These are phyloP conservation scores for Aureobasidium uvarum DNA, from an alignment of 2,329 filamentous ascomycete genomes.

Conservation along the genomic window DNA sequence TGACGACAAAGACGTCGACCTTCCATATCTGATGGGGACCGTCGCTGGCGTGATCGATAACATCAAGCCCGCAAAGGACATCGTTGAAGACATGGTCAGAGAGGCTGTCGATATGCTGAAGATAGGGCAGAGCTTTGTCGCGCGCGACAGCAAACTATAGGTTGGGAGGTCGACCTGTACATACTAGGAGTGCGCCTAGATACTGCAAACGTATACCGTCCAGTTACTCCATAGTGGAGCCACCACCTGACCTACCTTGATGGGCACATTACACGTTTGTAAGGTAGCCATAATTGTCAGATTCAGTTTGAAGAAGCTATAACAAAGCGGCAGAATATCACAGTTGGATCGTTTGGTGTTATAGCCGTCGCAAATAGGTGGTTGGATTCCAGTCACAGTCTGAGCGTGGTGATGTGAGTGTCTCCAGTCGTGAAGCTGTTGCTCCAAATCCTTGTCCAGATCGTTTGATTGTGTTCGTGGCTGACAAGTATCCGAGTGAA, in stretches of 20 bases:
- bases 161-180: not conserved
- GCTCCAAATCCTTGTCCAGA: too few relatives aligned
- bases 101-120: constrained; percentile 69
- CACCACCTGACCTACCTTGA: not conserved
- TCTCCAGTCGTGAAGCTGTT: not conserved
- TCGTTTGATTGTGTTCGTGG: not conserved
- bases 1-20: constrained; percentile 70
- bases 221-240: not conserved
- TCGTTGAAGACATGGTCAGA: constrained; percentile 86
- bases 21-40: constrained; percentile 91
- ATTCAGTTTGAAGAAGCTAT: not conserved
- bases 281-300: not conserved
- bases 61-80: constrained; percentile 76
- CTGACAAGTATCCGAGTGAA: not conserved
- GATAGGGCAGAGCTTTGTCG: constrained; percentile 61
- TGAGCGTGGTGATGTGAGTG: not conserved
- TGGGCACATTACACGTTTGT: not conserved
- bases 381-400: not conserved
- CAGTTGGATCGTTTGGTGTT: not conserved
- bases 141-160: constrained; percentile 47
- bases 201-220: not conserved
- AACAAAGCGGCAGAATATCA: not conserved
- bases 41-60: constrained; percentile 75
- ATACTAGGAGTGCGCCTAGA: not conserved
- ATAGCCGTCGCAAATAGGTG: not conserved